Conservation (phyloP, 257 asterid species). For the Buddleja alternifolia region DNA sequence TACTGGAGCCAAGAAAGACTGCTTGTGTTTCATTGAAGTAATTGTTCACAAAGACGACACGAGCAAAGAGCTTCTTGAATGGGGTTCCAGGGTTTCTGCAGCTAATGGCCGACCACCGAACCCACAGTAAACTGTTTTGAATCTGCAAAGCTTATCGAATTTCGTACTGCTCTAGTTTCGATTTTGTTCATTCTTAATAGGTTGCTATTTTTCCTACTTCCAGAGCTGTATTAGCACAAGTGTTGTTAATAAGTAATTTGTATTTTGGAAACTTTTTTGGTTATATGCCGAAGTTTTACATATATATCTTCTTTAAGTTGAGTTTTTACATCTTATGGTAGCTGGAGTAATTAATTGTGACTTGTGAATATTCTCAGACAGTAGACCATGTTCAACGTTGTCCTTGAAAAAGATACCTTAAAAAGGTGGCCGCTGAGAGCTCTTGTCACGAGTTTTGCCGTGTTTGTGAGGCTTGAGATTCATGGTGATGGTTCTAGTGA, state of each 20-base stretch:
- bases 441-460: too few relatives aligned
- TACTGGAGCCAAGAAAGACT: conserved; percentile 54
- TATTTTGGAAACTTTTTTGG: neutral
- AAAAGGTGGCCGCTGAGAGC: neutral
- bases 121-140: conserved; percentile 53
- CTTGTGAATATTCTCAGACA: conserved; percentile 7
- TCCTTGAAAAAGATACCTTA: neutral
- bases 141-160: neutral
- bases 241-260: neutral
- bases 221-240: conserved; percentile 1
- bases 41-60: conserved; percentile 87
- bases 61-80: conserved; percentile 86
- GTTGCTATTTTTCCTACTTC: neutral
- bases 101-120: conserved; percentile 87
- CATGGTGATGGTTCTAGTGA: too few relatives aligned
- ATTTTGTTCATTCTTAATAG: neutral
- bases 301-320: too few relatives aligned
- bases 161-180: neutral
- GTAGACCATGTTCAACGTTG: neutral
- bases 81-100: conserved; percentile 87
- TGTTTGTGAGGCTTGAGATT: neutral
- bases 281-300: too few relatives aligned
- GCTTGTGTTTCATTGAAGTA: conserved; percentile 80
- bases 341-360: neutral
- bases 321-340: neutral